phyloP scores from a whole-genome alignment of 441 rosid species.

The Gossypium armourianum region DNA sequence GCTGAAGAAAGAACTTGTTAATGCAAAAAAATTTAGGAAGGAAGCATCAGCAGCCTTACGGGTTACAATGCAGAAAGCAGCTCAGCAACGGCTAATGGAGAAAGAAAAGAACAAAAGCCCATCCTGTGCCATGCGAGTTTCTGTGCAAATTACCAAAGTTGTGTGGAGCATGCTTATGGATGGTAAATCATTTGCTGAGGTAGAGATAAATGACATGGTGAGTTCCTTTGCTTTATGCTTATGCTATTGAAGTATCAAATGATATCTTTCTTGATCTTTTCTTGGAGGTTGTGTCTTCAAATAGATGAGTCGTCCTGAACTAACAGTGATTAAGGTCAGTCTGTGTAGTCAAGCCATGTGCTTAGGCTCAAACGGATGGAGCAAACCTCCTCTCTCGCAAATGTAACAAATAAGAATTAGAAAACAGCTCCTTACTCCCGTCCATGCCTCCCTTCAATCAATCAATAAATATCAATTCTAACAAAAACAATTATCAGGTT shows the following conservation, averaged over 20 bases:
- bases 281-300: background rate
- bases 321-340: background rate
- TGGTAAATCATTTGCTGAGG: conserved; percentile 93
- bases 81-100: conserved; percentile 67
- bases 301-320: background rate
- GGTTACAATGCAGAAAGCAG: conserved; percentile 65
- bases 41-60: conserved; percentile 58
- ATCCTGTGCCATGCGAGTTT: conserved; percentile 90
- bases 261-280: background rate
- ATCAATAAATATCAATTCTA: background rate
- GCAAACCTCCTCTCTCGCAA: background rate
- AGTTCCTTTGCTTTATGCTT: conserved; percentile 20
- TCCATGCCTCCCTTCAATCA: background rate
- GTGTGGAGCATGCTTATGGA: conserved; percentile 92
- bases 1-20: conserved; percentile 50
- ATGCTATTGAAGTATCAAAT: conserved; percentile 1
- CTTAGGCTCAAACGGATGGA: background rate
- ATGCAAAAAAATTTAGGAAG: conserved; percentile 57
- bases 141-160: conserved; percentile 69
- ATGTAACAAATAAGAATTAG: background rate
- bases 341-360: conserved; percentile 2
- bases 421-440: background rate
- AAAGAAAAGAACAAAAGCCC: conserved; percentile 96
- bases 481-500: background rate
- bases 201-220: conserved; percentile 97